Base-by-base conservation (phyloP, 2,329 filamentous ascomycete genomes). In the Phialophora verrucosa region DNA sequence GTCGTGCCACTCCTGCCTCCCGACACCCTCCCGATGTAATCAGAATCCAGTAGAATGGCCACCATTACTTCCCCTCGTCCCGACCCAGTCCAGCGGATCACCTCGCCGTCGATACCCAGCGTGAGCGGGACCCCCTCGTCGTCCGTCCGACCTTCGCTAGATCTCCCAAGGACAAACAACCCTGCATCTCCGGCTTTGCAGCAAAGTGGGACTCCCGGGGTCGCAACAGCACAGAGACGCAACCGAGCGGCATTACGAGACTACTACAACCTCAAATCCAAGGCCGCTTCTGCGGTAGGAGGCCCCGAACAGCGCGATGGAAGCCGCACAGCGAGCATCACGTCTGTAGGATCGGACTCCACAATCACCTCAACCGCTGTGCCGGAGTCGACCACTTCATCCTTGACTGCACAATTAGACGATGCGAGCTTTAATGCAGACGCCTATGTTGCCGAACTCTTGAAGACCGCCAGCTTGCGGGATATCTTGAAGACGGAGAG, bases 171-270 rank as follows among this genome's bases (percentile, higher is more conserved):
- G 29, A 86, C 68, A 76, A 69, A 73, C 79, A 76, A 64, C 84
- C 81, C 76, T 25, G 38, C 58, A 14, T 78, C 59, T 75, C 77
- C 11, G 62, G n/a, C 31, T 11, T 38, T 54, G 35, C 78, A 49
- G 78, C 78, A 38, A 77, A 78, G n/a, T 75, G 75, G 35, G 54
- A 74, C 54, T 72, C 20, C 49, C 3, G 47, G 29, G 51, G 75
- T 47, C 74, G 74, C 25, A 95, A 95, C 80, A 90, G 93, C 71
- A 57, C 73, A 76, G 23, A 84, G 86, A 64, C 85, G 90, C 68
- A 96, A 96, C 80, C 91, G 94, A 70, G 88, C 90, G 63, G 94
- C 94, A 6, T 85, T 98, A 23, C 90, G 95, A 73, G 93, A 97
- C 76, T 98, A 97, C 83, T 98, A 98, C 81, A 95, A 95, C 76